These are phyloP conservation scores for Cercospora beticola DNA, from an alignment of 2,329 filamentous ascomycete species.

Conservation along the genomic window DNA sequence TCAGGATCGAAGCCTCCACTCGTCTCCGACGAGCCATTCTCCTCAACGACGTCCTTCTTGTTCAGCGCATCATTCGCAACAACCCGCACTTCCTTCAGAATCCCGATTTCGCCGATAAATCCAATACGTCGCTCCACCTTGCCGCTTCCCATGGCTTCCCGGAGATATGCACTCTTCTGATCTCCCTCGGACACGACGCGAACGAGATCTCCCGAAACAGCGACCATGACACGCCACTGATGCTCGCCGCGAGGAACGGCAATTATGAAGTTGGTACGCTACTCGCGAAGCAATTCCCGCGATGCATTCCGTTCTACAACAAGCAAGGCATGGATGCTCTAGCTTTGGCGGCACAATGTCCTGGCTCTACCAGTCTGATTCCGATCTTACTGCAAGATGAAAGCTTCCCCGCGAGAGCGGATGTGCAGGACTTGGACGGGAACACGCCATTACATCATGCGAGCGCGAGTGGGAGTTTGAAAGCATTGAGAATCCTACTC, in stretches of 20 bases:
- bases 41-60: slow-evolving; percentile 69
- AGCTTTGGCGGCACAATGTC: slow-evolving; percentile 36
- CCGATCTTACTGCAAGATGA: slow-evolving; percentile 41
- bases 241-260: slow-evolving; percentile 69
- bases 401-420: slow-evolving; percentile 36
- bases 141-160: slow-evolving; percentile 71
- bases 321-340: slow-evolving; percentile 69
- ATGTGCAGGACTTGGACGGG: slow-evolving; percentile 62
- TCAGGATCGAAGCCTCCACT: slow-evolving; percentile 72
- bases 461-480: slow-evolving; percentile 74
- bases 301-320: slow-evolving; percentile 65
- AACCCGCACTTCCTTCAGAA: slow-evolving; percentile 73
- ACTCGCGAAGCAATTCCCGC: slow-evolving; percentile 64
- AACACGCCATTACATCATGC: slow-evolving; percentile 88
- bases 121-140: slow-evolving; percentile 81
- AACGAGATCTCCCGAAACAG: slow-evolving; percentile 74
- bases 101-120: slow-evolving; percentile 71
- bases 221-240: slow-evolving; percentile 75
- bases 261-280: slow-evolving; percentile 73
- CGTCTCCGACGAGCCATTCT: slow-evolving; percentile 81
- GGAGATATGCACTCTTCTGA: slow-evolving; percentile 65
- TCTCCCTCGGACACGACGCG: slow-evolving; percentile 73
- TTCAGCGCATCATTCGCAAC: slow-evolving; percentile 71
- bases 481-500: slow-evolving; percentile 73
- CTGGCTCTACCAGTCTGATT: slow-evolving; percentile 43